A percentile compares a stretch with the other conserved stretches of the same genome.
Conservation (phyloP, 805 yeast genomes). For the Henningerozyma blattae region DNA sequence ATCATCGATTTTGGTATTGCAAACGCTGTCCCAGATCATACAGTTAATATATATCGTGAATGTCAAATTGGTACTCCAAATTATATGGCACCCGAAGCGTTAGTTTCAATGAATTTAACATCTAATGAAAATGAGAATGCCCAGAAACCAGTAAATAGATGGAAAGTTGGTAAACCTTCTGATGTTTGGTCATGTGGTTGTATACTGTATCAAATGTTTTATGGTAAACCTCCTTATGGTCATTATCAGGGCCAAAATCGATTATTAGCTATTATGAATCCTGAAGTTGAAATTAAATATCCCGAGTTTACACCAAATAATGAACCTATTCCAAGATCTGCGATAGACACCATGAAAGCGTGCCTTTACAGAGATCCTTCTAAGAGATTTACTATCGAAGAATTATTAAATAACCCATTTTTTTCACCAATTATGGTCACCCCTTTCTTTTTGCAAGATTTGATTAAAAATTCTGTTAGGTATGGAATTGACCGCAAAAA, state of each 20-base stretch:
- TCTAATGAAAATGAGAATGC: conserved; percentile 28
- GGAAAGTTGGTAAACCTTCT: conserved; percentile 88
- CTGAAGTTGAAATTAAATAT: conserved; percentile 57
- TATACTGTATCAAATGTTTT: conserved; percentile 88
- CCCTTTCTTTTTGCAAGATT: conserved; percentile 49
- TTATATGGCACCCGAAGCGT: conserved; percentile 96
- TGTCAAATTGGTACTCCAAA: conserved; percentile 92
- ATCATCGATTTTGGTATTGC: conserved; percentile 94
- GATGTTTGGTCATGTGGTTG: conserved; percentile 99
- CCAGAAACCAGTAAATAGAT: conserved; percentile 20
- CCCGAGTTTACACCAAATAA: conserved; percentile 53
- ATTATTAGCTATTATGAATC: conserved; percentile 75
- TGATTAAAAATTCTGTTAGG: conserved; percentile 65
- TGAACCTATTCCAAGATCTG: conserved; percentile 52
- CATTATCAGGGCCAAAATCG: conserved; percentile 64
- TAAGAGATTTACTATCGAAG: conserved; percentile 50
- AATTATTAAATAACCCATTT: conserved; percentile 52
- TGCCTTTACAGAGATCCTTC: conserved; percentile 65
- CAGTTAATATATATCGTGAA: conserved; percentile 80
- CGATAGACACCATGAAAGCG: conserved; percentile 55
- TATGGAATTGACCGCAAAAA: conserved; percentile 47
- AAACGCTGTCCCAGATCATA: conserved; percentile 87
- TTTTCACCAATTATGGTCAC: conserved; percentile 66
- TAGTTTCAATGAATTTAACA: conserved; percentile 41
- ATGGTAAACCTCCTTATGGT: conserved; percentile 87